Evolutionary conservation across 2,329 filamentous ascomycete genomes (phyloP), one percentile per base, ranked within the genome.

Genomic region (Calonectria henricotiae): DNA sequence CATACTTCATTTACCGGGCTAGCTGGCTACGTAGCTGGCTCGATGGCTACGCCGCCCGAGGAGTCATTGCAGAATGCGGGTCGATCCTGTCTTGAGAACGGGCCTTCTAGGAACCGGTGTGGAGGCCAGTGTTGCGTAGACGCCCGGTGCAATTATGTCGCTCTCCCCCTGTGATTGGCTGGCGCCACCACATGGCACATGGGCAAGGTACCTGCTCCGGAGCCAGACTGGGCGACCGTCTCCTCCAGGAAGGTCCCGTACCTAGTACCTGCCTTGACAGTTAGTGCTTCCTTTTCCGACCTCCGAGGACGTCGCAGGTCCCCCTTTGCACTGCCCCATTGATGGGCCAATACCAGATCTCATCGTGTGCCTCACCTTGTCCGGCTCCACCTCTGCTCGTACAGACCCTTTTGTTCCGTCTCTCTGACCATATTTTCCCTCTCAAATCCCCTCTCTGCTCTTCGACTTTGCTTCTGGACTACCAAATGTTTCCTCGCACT

Each of bases 131-230:
- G 55, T 71, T 69, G 55, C 62, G 69, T 58, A 65, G 66, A 51
- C 64, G 51, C 25, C 30, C 47, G 30, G 30, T 54, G 66, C 12
- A 65, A 39, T 60, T 39, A 54, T 54, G 74, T 76, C 74, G 73
- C 74, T 54, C 15, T 7, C 23, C 2, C 54, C 9, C n/a, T 23
- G 39, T 68, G 65, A 76, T 76, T 76, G 72, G 74, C 20, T 30
- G 12, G 63, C 25, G 39, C 32, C 17, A n/a, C 25, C 35, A 20
- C 17, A 35, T 58, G 55, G 15, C 63, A 44, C 30, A 20, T 32
- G 63, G 63, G 54, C 41, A 2, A 32, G 32, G n/a, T 41, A 32
- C 65, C 43, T 15, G 62, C 41, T 37, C 30, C 65, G 35, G 23
- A 65, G 65, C 63, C 58, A 46, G 61, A 35, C 62, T 46, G 64